Conservation (phyloP, 108 stramenopile species). For the Fragilaria radians region DNA sequence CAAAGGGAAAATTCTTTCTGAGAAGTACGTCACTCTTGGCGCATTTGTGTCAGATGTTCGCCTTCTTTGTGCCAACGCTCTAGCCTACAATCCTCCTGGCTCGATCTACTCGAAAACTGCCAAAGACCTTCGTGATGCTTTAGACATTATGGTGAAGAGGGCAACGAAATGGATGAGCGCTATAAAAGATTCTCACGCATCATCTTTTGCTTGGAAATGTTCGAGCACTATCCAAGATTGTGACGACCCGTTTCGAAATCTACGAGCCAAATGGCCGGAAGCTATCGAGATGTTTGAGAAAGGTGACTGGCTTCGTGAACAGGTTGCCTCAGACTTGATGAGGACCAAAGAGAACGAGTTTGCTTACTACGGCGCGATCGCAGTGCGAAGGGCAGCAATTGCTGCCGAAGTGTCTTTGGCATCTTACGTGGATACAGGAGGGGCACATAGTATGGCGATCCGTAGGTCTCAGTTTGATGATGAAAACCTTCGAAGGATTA, state of each 20-base stretch:
- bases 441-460: constrained; percentile 37
- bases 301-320: constrained; percentile 46
- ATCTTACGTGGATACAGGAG: constrained; percentile 27
- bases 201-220: constrained; percentile 3
- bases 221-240: not conserved
- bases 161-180: constrained; percentile 62
- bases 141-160: constrained; percentile 54
- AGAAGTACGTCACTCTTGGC: constrained; percentile 57
- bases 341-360: constrained; percentile 80
- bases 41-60: constrained; percentile 58
- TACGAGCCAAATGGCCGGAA: constrained; percentile 65
- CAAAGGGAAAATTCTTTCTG: constrained; percentile 39
- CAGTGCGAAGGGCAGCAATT: constrained; percentile 53
- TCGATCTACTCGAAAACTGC: constrained; percentile 71
- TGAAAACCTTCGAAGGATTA: constrained; percentile 35
- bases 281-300: constrained; percentile 64
- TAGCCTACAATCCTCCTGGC: constrained; percentile 67
- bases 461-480: constrained; percentile 47
- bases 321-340: constrained; percentile 51
- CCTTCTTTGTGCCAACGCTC: constrained; percentile 64
- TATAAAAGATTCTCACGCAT: constrained; percentile 61
- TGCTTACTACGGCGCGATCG: constrained; percentile 74
- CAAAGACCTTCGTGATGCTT: constrained; percentile 48
- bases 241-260: constrained; percentile 48
- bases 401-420: constrained; percentile 62